Evolutionary conservation across 495 filamentous ascomycete genomes (phyloP), one percentile per base, ranked within the genome.

Genomic region (Glutinoglossum americanum): DNA sequence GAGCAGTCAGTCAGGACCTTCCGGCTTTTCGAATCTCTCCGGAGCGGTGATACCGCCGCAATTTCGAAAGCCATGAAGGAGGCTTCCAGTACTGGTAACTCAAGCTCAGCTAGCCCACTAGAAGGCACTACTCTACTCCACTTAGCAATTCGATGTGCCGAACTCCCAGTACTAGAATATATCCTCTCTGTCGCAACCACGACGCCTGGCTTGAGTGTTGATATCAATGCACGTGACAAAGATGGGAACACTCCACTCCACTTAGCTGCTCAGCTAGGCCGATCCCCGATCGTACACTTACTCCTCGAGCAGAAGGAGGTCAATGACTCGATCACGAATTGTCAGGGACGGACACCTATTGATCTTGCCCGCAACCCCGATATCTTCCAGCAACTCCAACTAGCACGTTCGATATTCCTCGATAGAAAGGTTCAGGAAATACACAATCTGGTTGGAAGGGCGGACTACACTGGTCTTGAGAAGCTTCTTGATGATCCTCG

Each of bases 161-260:
- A 97, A 64, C 77, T 83, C 27, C 82, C 85, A n/a, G 88, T 98
- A 13, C 82, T 98, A n/a, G 93, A 98, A 69, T 95, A 86, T 62
- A 82, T 97, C 8, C 70, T 98, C 25, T 89, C 88, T 5, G 76
- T 81, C 51, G 80, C 79, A 11, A 71, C 72, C 45, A 73, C 73
- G 8, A 74, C 75, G 10, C 70, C 63, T 23, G 72, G 70, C n/a
- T 67, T 71, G 19, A 67, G 67, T 10, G 70, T 93, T 54, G 86
- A 97, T 65, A 73, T 97, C 64, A 98, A 97, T 70, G 81, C 82
- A 28, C 82, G 84, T 28, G 92, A 98, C 62, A 81, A 82, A 54
- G 89, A 95, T 64, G 92, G 92, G 27, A 97, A 96, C 64, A 94
- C 88, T 0, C 84, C 93, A 1, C 76, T 98, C 28, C 92, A 98